phyloP scores from a whole-genome alignment of 257 asterid genomes.

The Lycium ferocissimum region DNA sequence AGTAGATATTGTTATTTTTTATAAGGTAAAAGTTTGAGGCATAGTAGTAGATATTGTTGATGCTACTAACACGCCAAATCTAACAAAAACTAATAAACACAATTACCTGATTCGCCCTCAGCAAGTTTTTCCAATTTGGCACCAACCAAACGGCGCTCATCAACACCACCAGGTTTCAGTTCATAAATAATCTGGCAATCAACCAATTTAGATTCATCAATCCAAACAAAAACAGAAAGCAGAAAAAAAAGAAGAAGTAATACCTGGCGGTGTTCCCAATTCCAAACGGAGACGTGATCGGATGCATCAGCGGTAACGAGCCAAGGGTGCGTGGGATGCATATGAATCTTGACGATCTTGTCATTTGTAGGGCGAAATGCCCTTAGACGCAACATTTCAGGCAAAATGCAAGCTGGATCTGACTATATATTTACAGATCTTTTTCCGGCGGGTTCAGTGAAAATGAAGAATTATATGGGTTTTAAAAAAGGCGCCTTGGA shows the following conservation, averaged over 20 bases:
- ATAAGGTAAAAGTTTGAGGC: neutral
- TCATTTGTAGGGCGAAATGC: conserved; percentile 98
- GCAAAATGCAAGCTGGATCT: conserved; percentile 38
- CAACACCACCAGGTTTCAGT: conserved; percentile 98
- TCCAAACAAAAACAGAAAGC: neutral
- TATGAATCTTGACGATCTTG: conserved; percentile 90
- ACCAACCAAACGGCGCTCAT: conserved; percentile 97
- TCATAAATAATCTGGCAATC: conserved; percentile 81
- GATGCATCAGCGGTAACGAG: conserved; percentile 96
- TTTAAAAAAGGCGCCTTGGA: neutral
- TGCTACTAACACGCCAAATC: neutral
- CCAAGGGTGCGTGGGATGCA: conserved; percentile 99
- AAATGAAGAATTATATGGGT: conserved; percentile 20
- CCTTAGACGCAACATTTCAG: conserved; percentile 69
- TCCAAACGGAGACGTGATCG: conserved; percentile 99
- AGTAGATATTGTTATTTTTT: no score
- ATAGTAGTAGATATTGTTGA: neutral
- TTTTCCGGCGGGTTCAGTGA: neutral
- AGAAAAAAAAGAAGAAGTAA: neutral
- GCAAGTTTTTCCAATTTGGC: conserved; percentile 97
- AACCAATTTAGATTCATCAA: conserved; percentile 5
- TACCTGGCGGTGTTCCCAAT: conserved; percentile 99
- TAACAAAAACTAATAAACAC: neutral
- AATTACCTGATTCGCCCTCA: conserved; percentile 89
- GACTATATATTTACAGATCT: neutral